Evolutionary conservation across 164 flowering plant genomes (phyloP), one percentile per base, ranked within the genome.

Genomic region (Chloranthus sessilifolius): DNA sequence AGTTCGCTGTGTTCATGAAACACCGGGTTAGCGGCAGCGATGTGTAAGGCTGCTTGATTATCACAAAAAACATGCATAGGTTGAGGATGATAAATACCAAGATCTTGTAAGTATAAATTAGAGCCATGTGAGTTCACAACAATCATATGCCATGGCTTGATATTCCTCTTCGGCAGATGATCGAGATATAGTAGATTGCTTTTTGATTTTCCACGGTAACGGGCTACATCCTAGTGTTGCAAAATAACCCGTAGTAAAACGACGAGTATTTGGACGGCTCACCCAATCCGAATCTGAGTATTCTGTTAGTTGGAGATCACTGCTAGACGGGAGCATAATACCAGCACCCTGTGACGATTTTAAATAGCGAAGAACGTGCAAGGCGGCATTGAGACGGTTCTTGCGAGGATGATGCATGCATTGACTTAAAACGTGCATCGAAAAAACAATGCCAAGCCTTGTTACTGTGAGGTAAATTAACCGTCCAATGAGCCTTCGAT

Each of bases 151-250:
- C 46, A 57, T 47, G 9, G 44, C 24, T 1, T 11, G 45, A 14
- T 47, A 42, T 14, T 53, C 58, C 3, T 24, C 48, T n/a, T 53
- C 47, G 3, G 26, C 37, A 0, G 48, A 42, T 2, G 47, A 53
- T 1, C 47, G 47, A 19, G 39, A 29, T 4, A 49, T 34, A 17
- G 52, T 49, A 8, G 20, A 19, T 35, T 56, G 53, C 26, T 43
- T 59, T 43, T 59, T 52, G 7, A 58, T 35, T 8, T 20, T 30
- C 57, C 63, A 51, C 10, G 63, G 41, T 8, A 58, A 6, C 3
- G 56, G 48, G 10, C 42, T 19, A 7, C 14, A 2, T 3, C 55
- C 55, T 5, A 49, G 28, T 3, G 28, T 11, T 4, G 27, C 15
- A 23, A 25, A n/a, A 31, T 58, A 58, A 3, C 62, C 49, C 5